Evolutionary conservation across 2,329 filamentous ascomycete genomes (phyloP).

Genomic region (Emergomyces orientalis): DNA sequence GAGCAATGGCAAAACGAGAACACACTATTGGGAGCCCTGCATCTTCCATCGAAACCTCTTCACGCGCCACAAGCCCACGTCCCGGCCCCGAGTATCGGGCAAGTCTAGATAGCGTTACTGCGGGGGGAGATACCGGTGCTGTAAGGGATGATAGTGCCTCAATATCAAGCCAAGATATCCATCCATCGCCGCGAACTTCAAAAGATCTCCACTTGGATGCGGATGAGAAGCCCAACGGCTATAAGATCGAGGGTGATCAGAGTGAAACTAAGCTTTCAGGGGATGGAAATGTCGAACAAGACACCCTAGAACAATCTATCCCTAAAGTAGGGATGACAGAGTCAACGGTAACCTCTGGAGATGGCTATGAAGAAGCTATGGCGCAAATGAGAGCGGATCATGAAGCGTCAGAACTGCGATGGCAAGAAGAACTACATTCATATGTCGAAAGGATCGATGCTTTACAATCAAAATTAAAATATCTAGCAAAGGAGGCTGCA

Average conservation of each 20-base stretch:
- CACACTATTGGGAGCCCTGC: constrained; percentile 40
- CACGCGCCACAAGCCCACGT: constrained; percentile 43
- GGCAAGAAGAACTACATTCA: constrained; percentile 72
- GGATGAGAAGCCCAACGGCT: constrained; percentile 10
- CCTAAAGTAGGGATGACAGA: constrained; percentile 16
- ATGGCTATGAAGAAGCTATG: constrained; percentile 38
- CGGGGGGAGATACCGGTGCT: constrained; percentile 16
- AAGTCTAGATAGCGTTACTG: constrained; percentile 26
- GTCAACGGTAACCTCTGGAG: constrained; percentile 12
- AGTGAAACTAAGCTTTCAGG: constrained; percentile 6
- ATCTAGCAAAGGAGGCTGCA: constrained; percentile 69
- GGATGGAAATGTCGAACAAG: not conserved
- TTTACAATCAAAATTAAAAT: constrained; percentile 81
- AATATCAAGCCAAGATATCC: constrained; percentile 24
- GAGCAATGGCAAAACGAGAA: constrained; percentile 69
- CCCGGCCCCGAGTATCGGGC: constrained; percentile 38
- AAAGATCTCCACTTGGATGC: constrained; percentile 20
- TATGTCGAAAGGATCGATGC: constrained; percentile 88
- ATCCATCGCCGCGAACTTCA: constrained; percentile 19
- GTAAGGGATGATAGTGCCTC: constrained; percentile 15
- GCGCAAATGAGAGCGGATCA: constrained; percentile 43
- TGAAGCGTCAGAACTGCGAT: constrained; percentile 45
- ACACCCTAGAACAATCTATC: constrained; percentile 13
- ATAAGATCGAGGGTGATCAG: not conserved
- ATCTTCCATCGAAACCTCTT: constrained; percentile 42